Evolutionary conservation across 2,329 filamentous ascomycete genomes (phyloP).

Genomic region (Aspergillus hiratsukae): DNA sequence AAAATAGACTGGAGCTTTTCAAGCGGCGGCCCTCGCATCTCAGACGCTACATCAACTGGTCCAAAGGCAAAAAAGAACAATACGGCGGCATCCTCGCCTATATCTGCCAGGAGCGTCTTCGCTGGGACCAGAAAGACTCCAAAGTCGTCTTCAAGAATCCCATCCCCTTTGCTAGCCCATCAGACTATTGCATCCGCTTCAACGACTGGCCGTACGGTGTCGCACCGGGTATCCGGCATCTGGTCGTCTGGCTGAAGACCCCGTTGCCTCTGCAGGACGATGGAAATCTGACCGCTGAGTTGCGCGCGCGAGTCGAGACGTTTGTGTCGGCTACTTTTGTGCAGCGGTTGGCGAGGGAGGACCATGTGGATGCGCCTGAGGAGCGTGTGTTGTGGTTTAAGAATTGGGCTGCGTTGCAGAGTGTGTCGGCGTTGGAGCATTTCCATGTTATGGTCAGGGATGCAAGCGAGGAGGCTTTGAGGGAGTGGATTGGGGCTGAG

Average conservation of each 20-base stretch:
- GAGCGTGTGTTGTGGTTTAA: conserved; percentile 2
- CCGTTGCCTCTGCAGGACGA: background rate
- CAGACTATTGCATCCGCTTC: conserved; percentile 3
- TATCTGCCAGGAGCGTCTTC: background rate
- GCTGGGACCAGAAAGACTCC: background rate
- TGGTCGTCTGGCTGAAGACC: conserved; percentile 2
- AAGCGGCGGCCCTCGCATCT: conserved; percentile 1
- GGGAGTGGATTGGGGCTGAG: background rate
- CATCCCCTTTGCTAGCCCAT: background rate
- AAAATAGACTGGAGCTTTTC: background rate
- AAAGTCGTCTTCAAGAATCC: background rate
- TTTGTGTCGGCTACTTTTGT: conserved; percentile 2
- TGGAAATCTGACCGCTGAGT: background rate
- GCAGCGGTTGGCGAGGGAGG: background rate
- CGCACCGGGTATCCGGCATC: background rate
- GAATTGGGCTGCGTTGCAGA: conserved; percentile 2
- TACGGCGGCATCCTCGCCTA: conserved; percentile 1
- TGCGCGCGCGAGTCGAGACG: background rate
- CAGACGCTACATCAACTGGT: conserved; percentile 4
- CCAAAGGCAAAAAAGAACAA: background rate
- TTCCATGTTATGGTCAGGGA: conserved; percentile 4
- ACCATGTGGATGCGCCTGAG: background rate
- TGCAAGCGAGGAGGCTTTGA: background rate
- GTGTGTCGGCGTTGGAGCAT: conserved; percentile 3
- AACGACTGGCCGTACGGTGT: conserved; percentile 7